A percentile compares a stretch with the other conserved stretches of the same genome.
Evolutionary conservation across 23 red algal species (phyloP).

Genomic region (Gracilaria gracilis): DNA sequence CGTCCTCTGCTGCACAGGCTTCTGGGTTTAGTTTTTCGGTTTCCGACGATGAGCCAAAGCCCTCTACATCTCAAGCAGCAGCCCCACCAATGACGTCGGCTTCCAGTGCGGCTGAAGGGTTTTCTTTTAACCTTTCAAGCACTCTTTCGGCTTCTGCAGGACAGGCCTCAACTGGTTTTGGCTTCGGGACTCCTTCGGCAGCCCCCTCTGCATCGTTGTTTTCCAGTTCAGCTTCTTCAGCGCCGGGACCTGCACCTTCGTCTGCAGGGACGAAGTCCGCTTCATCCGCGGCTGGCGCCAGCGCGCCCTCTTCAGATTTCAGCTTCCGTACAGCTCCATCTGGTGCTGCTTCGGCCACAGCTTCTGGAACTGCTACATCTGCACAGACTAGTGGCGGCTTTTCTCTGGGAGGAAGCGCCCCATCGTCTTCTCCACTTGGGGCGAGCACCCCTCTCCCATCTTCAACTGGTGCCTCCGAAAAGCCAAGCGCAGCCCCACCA

Average conservation of each 20-base stretch:
- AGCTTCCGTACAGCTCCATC: not conserved
- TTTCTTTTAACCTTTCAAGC: constrained; percentile 6
- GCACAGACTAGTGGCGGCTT: not conserved
- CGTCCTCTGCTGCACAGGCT: not conserved
- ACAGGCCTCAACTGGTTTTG: constrained; percentile 32
- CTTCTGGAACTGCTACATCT: not conserved
- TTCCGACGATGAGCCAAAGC: not conserved
- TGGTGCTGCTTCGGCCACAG: not conserved
- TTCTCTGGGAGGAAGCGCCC: not conserved
- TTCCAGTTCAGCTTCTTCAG: not conserved
- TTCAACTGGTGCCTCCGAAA: not conserved
- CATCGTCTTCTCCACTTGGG: not conserved
- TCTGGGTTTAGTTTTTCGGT: not conserved
- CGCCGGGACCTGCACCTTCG: not conserved
- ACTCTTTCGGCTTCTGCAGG: not conserved
- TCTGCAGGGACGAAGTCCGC: not conserved
- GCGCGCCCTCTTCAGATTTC: not conserved
- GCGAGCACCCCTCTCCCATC: not conserved
- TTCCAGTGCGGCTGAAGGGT: not conserved
- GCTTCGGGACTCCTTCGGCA: not conserved
- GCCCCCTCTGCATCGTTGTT: constrained; percentile 7
- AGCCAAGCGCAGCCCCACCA: not conserved
- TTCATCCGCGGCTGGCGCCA: not conserved
- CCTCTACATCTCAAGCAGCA: not conserved
- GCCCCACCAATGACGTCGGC: not conserved